phyloP scores from a whole-genome alignment of 257 asterid species.

The Anisodus acutangulus region DNA sequence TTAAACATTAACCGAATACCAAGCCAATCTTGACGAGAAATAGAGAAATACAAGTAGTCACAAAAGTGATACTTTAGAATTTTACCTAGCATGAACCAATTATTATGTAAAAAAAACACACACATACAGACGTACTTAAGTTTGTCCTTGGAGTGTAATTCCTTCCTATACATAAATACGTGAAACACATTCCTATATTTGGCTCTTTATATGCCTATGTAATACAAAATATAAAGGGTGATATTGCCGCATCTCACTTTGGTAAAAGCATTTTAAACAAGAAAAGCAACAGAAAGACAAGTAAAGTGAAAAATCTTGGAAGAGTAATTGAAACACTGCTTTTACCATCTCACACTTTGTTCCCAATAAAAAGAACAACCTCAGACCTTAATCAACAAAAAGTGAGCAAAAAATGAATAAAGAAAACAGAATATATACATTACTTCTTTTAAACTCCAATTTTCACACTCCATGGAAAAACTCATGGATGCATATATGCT shows the following conservation, averaged over 20 bases:
- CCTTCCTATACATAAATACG: neutral
- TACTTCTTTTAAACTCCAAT: slow-evolving; percentile 31
- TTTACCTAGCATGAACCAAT: no score
- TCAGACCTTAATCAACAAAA: neutral
- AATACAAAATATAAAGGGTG: neutral
- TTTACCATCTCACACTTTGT: neutral
- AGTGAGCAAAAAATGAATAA: neutral
- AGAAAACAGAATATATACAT: slow-evolving; percentile 28
- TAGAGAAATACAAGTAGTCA: no score
- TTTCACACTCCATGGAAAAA: slow-evolving; percentile 4
- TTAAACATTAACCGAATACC: no score
- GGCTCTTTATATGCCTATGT: no score
- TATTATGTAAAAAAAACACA: no score
- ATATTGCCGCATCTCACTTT: slow-evolving; percentile 1
- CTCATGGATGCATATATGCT: neutral
- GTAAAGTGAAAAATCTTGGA: slow-evolving; percentile 2
- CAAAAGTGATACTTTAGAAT: no score
- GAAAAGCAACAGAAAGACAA: slow-evolving; percentile 1
- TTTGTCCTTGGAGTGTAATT: neutral
- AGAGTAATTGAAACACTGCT: slow-evolving; percentile 19
- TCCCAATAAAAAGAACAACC: neutral
- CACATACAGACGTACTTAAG: neutral
- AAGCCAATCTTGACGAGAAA: no score
- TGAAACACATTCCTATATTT: no score
- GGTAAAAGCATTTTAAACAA: neutral